Conservation (phyloP, 2,329 filamentous ascomycete species). For the Pseudogymnoascus sp. region DNA sequence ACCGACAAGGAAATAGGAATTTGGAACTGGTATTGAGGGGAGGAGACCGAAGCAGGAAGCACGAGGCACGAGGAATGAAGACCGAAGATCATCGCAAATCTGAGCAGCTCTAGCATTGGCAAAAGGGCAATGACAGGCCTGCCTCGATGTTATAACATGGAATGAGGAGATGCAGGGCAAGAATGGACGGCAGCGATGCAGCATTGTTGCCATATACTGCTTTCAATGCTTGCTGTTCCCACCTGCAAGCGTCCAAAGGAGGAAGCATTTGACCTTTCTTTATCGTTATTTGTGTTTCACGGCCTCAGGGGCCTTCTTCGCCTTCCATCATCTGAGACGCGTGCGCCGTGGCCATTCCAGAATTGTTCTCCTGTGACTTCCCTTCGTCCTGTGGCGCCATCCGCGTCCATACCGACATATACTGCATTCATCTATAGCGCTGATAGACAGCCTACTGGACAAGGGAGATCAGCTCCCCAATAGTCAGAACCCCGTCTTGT, state of each 20-base stretch:
- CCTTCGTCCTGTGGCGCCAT: neutral
- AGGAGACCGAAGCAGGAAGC: neutral
- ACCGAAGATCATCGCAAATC: neutral
- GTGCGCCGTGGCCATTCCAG: neutral
- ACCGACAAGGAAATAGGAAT: neutral
- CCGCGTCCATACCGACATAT: neutral
- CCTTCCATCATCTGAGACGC: neutral
- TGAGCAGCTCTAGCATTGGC: neutral
- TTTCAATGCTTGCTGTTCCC: neutral
- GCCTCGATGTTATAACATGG: neutral
- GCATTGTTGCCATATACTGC: neutral
- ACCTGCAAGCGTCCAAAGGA: neutral
- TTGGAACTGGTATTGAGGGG: neutral
- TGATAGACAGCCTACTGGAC: neutral
- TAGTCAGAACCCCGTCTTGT: neutral
- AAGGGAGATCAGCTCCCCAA: neutral
- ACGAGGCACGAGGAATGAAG: neutral
- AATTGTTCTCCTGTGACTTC: conserved; percentile 1
- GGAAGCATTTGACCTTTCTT: neutral
- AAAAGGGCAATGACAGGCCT: neutral
- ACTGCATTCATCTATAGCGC: neutral
- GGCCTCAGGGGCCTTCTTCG: neutral
- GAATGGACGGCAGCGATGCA: neutral
- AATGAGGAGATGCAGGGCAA: neutral
- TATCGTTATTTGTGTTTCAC: neutral